Evolutionary conservation across 129 eudicot genomes (phyloP).

Genomic region (Centaurea solstitialis): DNA sequence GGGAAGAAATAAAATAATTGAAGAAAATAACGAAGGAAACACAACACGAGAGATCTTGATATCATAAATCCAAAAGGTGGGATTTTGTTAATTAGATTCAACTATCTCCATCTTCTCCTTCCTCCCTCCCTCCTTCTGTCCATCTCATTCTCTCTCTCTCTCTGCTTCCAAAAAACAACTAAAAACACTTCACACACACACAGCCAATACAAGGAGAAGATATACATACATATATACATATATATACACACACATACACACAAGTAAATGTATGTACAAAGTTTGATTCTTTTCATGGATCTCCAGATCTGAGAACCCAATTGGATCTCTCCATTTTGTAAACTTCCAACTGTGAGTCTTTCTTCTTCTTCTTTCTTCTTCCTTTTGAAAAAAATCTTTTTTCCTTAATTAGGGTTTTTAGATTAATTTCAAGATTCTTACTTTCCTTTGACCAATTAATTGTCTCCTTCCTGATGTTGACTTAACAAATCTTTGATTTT

Average conservation of each 20-base stretch:
- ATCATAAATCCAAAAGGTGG: slow-evolving; percentile 15
- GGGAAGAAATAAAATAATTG: not conserved
- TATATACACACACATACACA: not conserved
- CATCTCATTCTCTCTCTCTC: slow-evolving; percentile 14
- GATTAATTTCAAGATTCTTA: not conserved
- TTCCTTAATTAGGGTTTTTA: not conserved
- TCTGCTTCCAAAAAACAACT: slow-evolving; percentile 10
- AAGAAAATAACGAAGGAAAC: not conserved
- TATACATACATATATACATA: not conserved
- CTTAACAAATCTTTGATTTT: slow-evolving; percentile 18
- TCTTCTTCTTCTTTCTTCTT: not conserved
- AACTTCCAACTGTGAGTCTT: slow-evolving; percentile 39
- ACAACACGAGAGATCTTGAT: not conserved
- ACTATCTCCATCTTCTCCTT: not conserved
- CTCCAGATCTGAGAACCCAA: slow-evolving; percentile 57
- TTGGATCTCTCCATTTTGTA: slow-evolving; percentile 46
- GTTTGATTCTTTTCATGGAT: slow-evolving; percentile 36
- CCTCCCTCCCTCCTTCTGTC: not conserved
- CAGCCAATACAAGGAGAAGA: not conserved
- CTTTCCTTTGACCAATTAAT: slow-evolving; percentile 26
- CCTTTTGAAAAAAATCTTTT: not conserved
- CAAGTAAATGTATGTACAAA: not conserved
- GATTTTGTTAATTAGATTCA: slow-evolving; percentile 17
- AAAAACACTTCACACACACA: not conserved
- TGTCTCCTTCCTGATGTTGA: slow-evolving; percentile 32